These are phyloP conservation scores for Cutaneotrichosporon spelunceum DNA, from an alignment of 1,284 basidiomycete species.

Conservation along the genomic window DNA sequence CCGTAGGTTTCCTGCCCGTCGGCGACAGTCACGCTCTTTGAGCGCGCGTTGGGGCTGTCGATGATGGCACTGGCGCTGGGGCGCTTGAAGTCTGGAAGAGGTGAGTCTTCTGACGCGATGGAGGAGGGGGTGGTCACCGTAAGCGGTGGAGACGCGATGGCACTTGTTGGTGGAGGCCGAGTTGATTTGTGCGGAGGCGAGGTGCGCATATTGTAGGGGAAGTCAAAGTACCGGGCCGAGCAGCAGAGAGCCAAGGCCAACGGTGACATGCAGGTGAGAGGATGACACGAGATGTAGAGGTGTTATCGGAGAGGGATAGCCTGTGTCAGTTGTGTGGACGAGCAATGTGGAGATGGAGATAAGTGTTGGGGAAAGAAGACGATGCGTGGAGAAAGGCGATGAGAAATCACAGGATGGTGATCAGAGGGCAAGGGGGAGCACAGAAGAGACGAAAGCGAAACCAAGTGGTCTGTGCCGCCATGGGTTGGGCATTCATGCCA, in stretches of 20 bases:
- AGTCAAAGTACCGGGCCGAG: not conserved
- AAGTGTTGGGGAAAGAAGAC: not conserved
- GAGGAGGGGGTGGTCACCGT: conserved; percentile 18
- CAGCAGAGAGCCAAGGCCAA: not conserved
- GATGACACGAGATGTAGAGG: not conserved
- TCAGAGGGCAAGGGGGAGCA: not conserved
- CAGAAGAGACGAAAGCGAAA: not conserved
- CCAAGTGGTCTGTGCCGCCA: conserved; percentile 1
- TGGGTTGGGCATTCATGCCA: not conserved
- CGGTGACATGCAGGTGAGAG: not conserved
- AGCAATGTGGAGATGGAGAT: not conserved
- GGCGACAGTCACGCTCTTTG: conserved; percentile 69
- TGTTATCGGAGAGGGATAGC: not conserved
- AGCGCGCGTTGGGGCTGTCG: conserved; percentile 62
- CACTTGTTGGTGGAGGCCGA: not conserved
- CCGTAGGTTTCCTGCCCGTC: conserved; percentile 69
- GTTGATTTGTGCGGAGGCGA: not conserved
- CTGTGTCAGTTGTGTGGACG: not conserved
- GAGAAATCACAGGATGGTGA: not conserved
- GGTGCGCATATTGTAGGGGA: conserved; percentile 1
- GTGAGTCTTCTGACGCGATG: conserved; percentile 19
- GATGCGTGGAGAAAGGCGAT: not conserved
- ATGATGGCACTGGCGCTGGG: conserved; percentile 32
- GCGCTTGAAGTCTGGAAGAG: conserved; percentile 20
- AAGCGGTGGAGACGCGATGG: conserved; percentile 3